Conservation (phyloP, 108 stramenopile species). For the Nitzschia sp. region DNA sequence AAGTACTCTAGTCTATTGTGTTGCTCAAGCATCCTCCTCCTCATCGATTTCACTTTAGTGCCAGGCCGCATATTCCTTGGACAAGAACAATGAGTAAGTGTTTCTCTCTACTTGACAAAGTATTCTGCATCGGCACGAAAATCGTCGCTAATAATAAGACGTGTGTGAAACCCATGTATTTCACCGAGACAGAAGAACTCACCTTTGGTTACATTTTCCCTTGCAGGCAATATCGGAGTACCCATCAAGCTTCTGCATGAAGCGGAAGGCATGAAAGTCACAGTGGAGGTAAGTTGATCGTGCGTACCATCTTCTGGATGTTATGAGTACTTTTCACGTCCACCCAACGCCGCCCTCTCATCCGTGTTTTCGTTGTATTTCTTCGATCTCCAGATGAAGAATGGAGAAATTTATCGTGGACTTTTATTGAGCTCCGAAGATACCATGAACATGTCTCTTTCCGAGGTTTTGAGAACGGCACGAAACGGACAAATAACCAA, state of each 20-base stretch:
- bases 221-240: constrained; percentile 73
- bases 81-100: too few relatives aligned
- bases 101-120: too few relatives aligned
- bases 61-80: too few relatives aligned
- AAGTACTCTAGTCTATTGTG: too few relatives aligned
- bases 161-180: too few relatives aligned
- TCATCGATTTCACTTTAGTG: too few relatives aligned
- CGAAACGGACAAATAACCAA: constrained; percentile 82
- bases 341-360: too few relatives aligned
- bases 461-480: constrained; percentile 81
- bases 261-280: constrained; percentile 96
- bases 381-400: constrained; percentile 84
- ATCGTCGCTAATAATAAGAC: too few relatives aligned
- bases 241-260: constrained; percentile 95
- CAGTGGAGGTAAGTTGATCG: constrained; percentile 89
- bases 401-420: constrained; percentile 96
- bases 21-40: too few relatives aligned
- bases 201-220: too few relatives aligned
- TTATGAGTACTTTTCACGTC: not conserved
- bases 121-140: too few relatives aligned
- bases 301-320: constrained; percentile 1
- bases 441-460: constrained; percentile 93
- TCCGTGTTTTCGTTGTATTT: constrained; percentile 4
- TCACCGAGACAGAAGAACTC: too few relatives aligned
- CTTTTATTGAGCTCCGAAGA: constrained; percentile 93